Base-by-base conservation (phyloP, 371 early-diverging fungal genomes). In the Modicella reniformis region DNA sequence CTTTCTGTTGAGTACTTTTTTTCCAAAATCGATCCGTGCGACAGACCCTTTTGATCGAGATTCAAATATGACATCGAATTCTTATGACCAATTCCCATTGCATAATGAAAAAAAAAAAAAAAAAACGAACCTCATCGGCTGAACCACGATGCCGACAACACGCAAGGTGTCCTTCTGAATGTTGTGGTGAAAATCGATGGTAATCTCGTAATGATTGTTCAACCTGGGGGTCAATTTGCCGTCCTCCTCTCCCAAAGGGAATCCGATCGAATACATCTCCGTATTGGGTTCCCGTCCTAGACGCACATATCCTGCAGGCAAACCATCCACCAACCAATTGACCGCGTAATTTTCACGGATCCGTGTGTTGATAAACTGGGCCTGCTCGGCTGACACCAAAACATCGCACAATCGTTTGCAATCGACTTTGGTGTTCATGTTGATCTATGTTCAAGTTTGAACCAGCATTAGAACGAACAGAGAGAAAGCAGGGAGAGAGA, bases 191-290 rank as follows among this genome's bases (percentile, higher is more conserved):
- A 95, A 96, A 37, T 92, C 84, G 52, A 98, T 84, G 19, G 81
- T 77, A 68, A 98, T 94, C 33, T 92, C 90, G 71, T 93, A 96
- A 80, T 98, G 98, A 84, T 96, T 98, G 83, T 96, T 82, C 65
- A 96, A 75, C 60, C 77, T 50, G 4, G 73, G 70, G 1, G 48
- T 58, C 13, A 41, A 51, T 19, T 64, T 61, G 15, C 56, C 67
- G 6, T 58, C 53, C 17, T 69, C 62, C 12, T 56, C 51, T 2
- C 95, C 94, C 29, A 94, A 83, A 37, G 85, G 88, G 76, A 95
- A 93, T 2, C 96, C 96, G 69, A 95, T 88, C 48, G 88, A 87
- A 74, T 91, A 94, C 62, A 89, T 90, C 41, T 68, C 66, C n/a
- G 86, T 81, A 37, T 84, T 70, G 3, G 89, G 86, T 26, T 85